Evolutionary conservation across 345 rosid genomes (phyloP), one percentile per base, ranked within the genome.

Genomic region (Salix purpurea): DNA sequence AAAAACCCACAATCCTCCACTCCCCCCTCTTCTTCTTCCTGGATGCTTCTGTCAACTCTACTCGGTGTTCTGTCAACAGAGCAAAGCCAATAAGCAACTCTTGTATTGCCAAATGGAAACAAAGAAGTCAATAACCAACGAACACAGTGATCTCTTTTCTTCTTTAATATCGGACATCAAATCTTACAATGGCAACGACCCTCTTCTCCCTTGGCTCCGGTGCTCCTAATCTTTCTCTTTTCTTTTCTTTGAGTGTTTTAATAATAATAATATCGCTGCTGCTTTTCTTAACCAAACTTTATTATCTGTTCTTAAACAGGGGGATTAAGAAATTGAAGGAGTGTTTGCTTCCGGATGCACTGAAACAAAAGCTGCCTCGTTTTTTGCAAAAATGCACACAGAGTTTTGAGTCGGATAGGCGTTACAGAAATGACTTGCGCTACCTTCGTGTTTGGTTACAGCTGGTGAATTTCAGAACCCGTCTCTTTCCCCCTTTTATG

Each of bases 201-300:
- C 90, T 64, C 90, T 95, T 50, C 92, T 91, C 72, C 99, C 99
- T 1, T 93, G 99, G 98, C 90, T 95, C 80, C 87, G 94, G 99
- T 93, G 86, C 79, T 50, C 26, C 10, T 64, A 28, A 50, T 11
- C 37, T 14, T 74, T 50, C 36, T 42, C 52, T 6, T 71, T 61
- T 67, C 7, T 75, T 39, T 39, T 30, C 21, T 26, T 62, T 28
- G 6, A 36, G 10, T 18, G 42, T 37, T 67, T 44, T 48, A 61
- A 24, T 8, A 48, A 21, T 13, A 71, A 40, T 40, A 40, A 40
- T 10, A 40, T 40, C 2, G 46, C 46, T 1, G 46, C 15, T 32
- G 24, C 8, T 5, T n/a, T 3, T 21, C 1, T 23, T 2, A 39
- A 52, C 48, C 3, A 11, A 40, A 8, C 21, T 19, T 69, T 11